A percentile compares a stretch with the other conserved stretches of the same genome.
phyloP scores from a whole-genome alignment of 495 filamentous ascomycete species.

The Aspergillus mulundensis region DNA sequence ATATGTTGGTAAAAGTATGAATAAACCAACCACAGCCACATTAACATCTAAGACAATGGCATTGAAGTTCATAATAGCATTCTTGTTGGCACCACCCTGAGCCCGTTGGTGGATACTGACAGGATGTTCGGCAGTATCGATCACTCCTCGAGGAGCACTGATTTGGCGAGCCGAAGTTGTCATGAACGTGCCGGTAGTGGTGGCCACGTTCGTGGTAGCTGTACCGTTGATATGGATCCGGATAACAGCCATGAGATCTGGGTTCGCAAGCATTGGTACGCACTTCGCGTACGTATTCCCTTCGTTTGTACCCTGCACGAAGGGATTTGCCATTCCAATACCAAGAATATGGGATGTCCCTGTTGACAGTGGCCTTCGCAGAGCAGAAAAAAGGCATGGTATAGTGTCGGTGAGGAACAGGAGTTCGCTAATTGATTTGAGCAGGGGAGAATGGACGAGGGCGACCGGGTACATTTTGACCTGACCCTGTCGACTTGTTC shows the following conservation, averaged over 20 bases:
- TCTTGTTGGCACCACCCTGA: neutral
- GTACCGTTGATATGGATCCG: neutral
- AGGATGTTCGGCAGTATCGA: neutral
- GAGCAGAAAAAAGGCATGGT: slow-evolving; percentile 12
- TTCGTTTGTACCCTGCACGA: slow-evolving; percentile 12
- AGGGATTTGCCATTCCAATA: slow-evolving; percentile 25
- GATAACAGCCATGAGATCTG: neutral
- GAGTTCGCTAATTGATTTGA: neutral
- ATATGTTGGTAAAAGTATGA: no score
- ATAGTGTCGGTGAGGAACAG: neutral
- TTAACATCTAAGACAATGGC: neutral
- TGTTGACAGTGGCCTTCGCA: neutral
- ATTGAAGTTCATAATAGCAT: neutral
- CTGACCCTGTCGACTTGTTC: neutral
- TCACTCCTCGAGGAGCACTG: neutral
- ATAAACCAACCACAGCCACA: no score
- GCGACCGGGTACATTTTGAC: neutral
- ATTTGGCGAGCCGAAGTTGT: neutral
- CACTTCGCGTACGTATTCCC: slow-evolving; percentile 5
- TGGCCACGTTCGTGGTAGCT: neutral
- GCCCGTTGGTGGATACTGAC: neutral
- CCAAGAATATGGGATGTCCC: slow-evolving; percentile 17
- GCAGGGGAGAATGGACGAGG: neutral
- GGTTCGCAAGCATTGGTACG: neutral
- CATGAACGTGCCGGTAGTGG: neutral